A percentile compares a stretch with the other conserved stretches of the same genome.
These are phyloP conservation scores for Sporisorium graminicola DNA, from an alignment of 1,284 basidiomycete genomes.

Conservation along the genomic window DNA sequence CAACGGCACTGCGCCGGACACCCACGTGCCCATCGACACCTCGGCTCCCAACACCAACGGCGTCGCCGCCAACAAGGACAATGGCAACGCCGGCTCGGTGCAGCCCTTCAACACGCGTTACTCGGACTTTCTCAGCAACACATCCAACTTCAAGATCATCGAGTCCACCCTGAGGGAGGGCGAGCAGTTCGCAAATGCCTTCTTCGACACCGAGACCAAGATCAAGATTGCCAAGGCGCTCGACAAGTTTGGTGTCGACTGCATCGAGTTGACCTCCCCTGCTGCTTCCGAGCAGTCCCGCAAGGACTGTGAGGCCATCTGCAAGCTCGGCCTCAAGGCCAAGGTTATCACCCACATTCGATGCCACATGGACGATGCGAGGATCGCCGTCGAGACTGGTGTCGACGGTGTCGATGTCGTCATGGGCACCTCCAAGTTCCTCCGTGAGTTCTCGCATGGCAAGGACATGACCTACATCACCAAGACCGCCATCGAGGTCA, in stretches of 20 bases:
- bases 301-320: slow-evolving; percentile 96
- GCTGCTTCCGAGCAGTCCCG: slow-evolving; percentile 97
- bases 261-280: slow-evolving; percentile 98
- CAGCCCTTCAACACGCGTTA: slow-evolving; percentile 61
- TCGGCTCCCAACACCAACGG: slow-evolving; percentile 41
- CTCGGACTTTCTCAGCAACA: slow-evolving; percentile 68
- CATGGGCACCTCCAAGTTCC: slow-evolving; percentile 98
- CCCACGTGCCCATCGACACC: slow-evolving; percentile 64
- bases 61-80: slow-evolving; percentile 31
- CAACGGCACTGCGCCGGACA: slow-evolving; percentile 59
- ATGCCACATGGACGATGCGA: slow-evolving; percentile 99
- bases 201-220: slow-evolving; percentile 99
- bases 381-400: slow-evolving; percentile 96
- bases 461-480: slow-evolving; percentile 99
- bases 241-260: slow-evolving; percentile 84
- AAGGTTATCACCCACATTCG: slow-evolving; percentile 99
- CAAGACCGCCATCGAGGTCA: slow-evolving; percentile 96
- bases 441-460: slow-evolving; percentile 98
- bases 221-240: slow-evolving; percentile 93
- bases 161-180: slow-evolving; percentile 96
- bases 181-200: slow-evolving; percentile 99
- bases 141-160: slow-evolving; percentile 79
- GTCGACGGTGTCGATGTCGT: slow-evolving; percentile 99
- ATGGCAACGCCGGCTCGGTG: slow-evolving; percentile 43
- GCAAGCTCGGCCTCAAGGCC: slow-evolving; percentile 96